Base-by-base conservation (phyloP, 2,329 filamentous ascomycete species). In the Aspergillus awamori region DNA sequence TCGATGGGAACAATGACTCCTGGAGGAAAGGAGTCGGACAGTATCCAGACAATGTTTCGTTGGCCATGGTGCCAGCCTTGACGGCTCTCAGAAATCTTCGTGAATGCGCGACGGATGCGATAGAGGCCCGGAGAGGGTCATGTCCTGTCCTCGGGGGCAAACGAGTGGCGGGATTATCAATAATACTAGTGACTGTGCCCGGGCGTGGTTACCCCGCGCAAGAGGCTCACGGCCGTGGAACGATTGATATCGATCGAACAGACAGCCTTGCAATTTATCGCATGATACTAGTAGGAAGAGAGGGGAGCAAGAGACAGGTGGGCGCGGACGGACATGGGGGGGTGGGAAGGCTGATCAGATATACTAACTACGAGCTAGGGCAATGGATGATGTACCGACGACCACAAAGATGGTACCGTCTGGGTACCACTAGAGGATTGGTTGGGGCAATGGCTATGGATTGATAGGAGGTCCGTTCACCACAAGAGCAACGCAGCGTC, bases 11-110 rank as follows among this genome's bases (percentile, higher is more conserved):
- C 61, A 83, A 75, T 30, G 77, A 76, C 61, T 83, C 82, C 72
- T 91, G 86, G 64, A 88, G 82, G 72, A 95, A 94, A 5, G 92
- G 92, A 55, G 82, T 66, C 15, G 86, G 85, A 75, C 92, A 96
- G 17, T 78, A 70, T 64, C 85, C 87, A 39, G 65, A 63, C 48
- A 71, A 36, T 51, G 63, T 55, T 7, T 53, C 47, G 39, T 62
- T 63, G 49, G 62, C 57, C 70, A 74, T 76, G 41, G 52, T 70
- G 65, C 26, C 36, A 38, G 53, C 45, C 41, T 48, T 43, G 56
- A 28, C 20, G 33, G 41, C 15, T n/a, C 28, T 54, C 53, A 49
- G 38, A 15, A 48, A 22, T 48, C 47, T 26, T 54, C 45, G 55
- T 57, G 52, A 43, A 51, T 24, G 53, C 48, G 39, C 39, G 48